Evolutionary conservation across 352 stramenopile genomes (phyloP).

Genomic region (Phytopythium boreale): DNA sequence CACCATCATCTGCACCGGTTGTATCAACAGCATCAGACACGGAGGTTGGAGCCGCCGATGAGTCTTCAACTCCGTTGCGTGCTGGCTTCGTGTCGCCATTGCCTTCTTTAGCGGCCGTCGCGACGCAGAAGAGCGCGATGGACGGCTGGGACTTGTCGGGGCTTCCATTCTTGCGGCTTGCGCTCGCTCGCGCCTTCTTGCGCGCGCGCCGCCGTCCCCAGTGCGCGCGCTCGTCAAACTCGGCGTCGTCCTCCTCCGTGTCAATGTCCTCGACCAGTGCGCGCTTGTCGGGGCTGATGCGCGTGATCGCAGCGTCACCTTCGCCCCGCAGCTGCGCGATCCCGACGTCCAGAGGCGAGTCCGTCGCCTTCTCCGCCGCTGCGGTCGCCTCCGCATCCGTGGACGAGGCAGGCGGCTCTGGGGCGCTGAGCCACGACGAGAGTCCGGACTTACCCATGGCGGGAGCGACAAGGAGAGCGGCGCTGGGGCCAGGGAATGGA

Average conservation of each 20-base stretch:
- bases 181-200: slow-evolving; percentile 28
- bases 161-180: slow-evolving; percentile 3
- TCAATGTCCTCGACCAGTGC: slow-evolving; percentile 65
- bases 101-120: neutral
- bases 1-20: neutral
- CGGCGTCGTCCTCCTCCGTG: slow-evolving; percentile 62
- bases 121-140: slow-evolving; percentile 62
- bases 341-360: slow-evolving; percentile 40
- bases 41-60: neutral
- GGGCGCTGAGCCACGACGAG: slow-evolving; percentile 35
- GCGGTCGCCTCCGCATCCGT: neutral
- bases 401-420: slow-evolving; percentile 4
- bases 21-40: neutral
- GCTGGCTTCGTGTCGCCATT: neutral
- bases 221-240: slow-evolving; percentile 70
- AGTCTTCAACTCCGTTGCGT: neutral
- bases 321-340: slow-evolving; percentile 29
- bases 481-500: neutral
- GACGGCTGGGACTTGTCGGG: slow-evolving; percentile 53
- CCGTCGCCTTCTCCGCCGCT: slow-evolving; percentile 9
- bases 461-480: neutral
- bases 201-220: slow-evolving; percentile 41
- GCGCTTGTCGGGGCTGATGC: slow-evolving; percentile 53
- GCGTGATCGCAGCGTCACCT: slow-evolving; percentile 37
- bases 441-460: slow-evolving; percentile 31